Evolutionary conservation across 2,329 filamentous ascomycete species (phyloP).

Genomic region (Thermothelomyces thermophilus): DNA sequence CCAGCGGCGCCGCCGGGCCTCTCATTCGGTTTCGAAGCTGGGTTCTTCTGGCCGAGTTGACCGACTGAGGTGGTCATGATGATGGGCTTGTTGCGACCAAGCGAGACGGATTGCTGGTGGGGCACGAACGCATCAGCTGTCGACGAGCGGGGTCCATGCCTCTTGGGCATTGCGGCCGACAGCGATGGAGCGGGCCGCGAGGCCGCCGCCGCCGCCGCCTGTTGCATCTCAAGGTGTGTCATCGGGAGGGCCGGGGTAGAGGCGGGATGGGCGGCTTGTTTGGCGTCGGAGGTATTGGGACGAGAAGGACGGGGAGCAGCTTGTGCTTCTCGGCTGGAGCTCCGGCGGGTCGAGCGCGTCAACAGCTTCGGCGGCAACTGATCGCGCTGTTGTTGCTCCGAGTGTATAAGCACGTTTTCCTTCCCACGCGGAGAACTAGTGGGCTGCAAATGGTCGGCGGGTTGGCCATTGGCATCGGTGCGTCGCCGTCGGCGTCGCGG

Average conservation of each 20-base stretch:
- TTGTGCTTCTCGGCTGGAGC: slow-evolving; percentile 6
- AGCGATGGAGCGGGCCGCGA: neutral
- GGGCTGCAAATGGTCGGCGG: neutral
- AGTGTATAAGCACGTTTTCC: slow-evolving; percentile 22
- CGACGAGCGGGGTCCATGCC: neutral
- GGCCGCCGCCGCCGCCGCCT: neutral
- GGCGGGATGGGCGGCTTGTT: neutral
- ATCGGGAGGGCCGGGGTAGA: neutral
- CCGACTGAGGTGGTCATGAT: slow-evolving; percentile 21
- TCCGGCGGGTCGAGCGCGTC: slow-evolving; percentile 20
- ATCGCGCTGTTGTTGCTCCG: neutral
- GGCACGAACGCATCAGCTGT: slow-evolving; percentile 1
- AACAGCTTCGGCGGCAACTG: slow-evolving; percentile 10
- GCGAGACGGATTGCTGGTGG: slow-evolving; percentile 20
- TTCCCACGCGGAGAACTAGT: slow-evolving; percentile 20
- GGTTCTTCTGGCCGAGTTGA: slow-evolving; percentile 5
- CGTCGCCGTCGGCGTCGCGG: slow-evolving; percentile 26
- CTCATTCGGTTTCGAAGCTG: slow-evolving; percentile 13
- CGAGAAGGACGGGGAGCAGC: neutral
- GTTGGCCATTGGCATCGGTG: slow-evolving; percentile 10
- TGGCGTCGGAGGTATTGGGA: neutral
- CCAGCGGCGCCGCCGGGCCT: neutral
- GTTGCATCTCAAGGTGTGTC: neutral
- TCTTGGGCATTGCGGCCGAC: neutral
- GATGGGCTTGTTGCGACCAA: slow-evolving; percentile 23